Percentiles rank a stretch among this genome's conserved stretches.
These are phyloP conservation scores for Suillus cothurnatus DNA, from an alignment of 768 basidiomycete genomes.

Conservation along the genomic window DNA sequence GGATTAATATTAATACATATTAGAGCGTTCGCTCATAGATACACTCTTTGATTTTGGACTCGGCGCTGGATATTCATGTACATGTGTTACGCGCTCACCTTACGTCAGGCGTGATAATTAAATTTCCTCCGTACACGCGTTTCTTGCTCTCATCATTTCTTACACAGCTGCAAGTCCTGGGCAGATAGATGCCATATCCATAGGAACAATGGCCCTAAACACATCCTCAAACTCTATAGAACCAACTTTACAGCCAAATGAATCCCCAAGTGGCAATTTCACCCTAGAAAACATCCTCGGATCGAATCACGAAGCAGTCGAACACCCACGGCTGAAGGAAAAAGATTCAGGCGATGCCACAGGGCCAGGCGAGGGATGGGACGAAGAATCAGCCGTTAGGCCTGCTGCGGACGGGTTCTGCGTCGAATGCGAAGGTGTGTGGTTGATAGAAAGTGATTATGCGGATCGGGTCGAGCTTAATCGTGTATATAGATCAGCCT, in stretches of 20 bases:
- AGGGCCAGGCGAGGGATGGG: conserved; percentile 57
- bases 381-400: conserved; percentile 56
- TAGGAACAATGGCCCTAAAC: conserved; percentile 24
- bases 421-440: conserved; percentile 83
- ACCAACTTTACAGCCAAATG: conserved; percentile 9
- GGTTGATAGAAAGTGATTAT: conserved; percentile 6
- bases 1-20: background rate
- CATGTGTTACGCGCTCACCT: conserved; percentile 27
- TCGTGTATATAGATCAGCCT: conserved; percentile 65
- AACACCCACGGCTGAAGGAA: conserved; percentile 46
- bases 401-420: conserved; percentile 67
- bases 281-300: conserved; percentile 74
- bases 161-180: conserved; percentile 2
- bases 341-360: conserved; percentile 36
- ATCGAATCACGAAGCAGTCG: conserved; percentile 61
- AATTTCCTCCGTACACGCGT: conserved; percentile 15
- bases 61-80: conserved; percentile 2
- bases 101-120: conserved; percentile 11
- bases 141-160: conserved; percentile 15
- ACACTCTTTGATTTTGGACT: background rate
- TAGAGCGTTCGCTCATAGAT: background rate
- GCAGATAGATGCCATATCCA: conserved; percentile 14
- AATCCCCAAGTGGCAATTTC: conserved; percentile 33
- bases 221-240: conserved; percentile 19
- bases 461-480: background rate